Percentiles rank a stretch among this genome's conserved stretches.
Evolutionary conservation across 371 early-diverging fungal genomes (phyloP).

Genomic region (Coemansia sp.): DNA sequence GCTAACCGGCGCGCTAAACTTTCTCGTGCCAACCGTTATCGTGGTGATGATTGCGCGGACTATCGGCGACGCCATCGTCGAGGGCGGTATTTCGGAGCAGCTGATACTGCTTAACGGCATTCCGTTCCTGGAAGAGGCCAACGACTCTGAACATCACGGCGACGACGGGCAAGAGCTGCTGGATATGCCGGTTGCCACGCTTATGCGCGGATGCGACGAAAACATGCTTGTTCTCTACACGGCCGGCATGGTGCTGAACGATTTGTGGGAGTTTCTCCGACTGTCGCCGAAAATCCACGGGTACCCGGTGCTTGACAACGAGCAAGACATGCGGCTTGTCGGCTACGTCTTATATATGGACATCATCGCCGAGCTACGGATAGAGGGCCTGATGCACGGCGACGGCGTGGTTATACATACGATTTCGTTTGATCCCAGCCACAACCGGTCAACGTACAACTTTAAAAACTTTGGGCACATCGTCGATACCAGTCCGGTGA

Average conservation of each 20-base stretch:
- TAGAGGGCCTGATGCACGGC: too few relatives aligned
- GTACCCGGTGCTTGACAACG: constrained; percentile 81
- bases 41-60: constrained; percentile 86
- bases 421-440: background rate
- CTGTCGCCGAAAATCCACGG: constrained; percentile 59
- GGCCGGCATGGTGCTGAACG: constrained; percentile 5
- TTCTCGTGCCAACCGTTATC: constrained; percentile 92
- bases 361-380: too few relatives aligned
- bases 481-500: constrained; percentile 82
- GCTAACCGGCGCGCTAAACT: constrained; percentile 88
- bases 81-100: constrained; percentile 84
- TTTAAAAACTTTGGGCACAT: constrained; percentile 64
- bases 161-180: constrained; percentile 57
- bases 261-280: constrained; percentile 57
- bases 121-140: constrained; percentile 65
- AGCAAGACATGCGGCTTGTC: constrained; percentile 62
- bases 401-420: too few relatives aligned
- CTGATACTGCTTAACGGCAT: constrained; percentile 80
- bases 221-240: constrained; percentile 24
- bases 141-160: constrained; percentile 10
- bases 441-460: constrained; percentile 36
- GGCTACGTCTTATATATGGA: constrained; percentile 64
- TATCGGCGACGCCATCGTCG: constrained; percentile 76
- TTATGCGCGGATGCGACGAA: constrained; percentile 24
- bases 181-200: constrained; percentile 11